A percentile compares a stretch with the other conserved stretches of the same genome.
Conservation (phyloP, 768 basidiomycete species). For the Fomitopsis serialis region DNA sequence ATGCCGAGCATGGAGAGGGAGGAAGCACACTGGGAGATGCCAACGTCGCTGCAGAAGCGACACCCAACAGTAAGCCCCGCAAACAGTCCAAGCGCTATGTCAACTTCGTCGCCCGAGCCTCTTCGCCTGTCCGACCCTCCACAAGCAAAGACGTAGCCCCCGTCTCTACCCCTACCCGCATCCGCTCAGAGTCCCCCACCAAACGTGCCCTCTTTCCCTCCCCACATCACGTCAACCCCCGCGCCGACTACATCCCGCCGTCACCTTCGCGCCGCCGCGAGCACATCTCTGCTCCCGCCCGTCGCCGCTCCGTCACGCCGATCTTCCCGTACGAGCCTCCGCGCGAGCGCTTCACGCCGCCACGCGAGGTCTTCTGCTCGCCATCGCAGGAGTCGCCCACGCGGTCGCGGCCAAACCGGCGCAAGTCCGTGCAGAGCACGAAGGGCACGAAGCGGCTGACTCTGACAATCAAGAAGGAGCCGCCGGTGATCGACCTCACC, state of each 20-base stretch:
- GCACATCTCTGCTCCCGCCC: conserved; percentile 14
- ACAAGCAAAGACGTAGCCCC: background rate
- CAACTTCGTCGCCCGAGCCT: conserved; percentile 11
- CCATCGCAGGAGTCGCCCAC: conserved; percentile 25
- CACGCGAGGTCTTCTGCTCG: conserved; percentile 50
- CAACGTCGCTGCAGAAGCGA: conserved; percentile 31
- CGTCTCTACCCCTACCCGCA: conserved; percentile 17
- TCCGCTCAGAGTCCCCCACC: conserved; percentile 19
- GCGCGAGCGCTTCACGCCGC: conserved; percentile 63
- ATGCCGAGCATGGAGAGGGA: background rate
- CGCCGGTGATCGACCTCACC: conserved; percentile 55
- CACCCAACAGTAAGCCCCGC: conserved; percentile 59
- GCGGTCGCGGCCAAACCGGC: conserved; percentile 34
- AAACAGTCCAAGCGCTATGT: conserved; percentile 33
- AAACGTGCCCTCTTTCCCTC: conserved; percentile 29
- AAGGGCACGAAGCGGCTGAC: conserved; percentile 22
- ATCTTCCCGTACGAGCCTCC: conserved; percentile 61
- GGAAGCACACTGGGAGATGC: conserved; percentile 5
- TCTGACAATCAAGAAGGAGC: conserved; percentile 50
- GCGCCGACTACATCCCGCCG: conserved; percentile 43
- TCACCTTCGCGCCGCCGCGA: conserved; percentile 21
- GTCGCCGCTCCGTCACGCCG: conserved; percentile 47
- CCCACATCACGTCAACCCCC: conserved; percentile 42
- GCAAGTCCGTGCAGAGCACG: conserved; percentile 21
- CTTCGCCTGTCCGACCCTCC: conserved; percentile 19